Conservation (phyloP, 345 rosid genomes). For the Mercurialis annua region DNA sequence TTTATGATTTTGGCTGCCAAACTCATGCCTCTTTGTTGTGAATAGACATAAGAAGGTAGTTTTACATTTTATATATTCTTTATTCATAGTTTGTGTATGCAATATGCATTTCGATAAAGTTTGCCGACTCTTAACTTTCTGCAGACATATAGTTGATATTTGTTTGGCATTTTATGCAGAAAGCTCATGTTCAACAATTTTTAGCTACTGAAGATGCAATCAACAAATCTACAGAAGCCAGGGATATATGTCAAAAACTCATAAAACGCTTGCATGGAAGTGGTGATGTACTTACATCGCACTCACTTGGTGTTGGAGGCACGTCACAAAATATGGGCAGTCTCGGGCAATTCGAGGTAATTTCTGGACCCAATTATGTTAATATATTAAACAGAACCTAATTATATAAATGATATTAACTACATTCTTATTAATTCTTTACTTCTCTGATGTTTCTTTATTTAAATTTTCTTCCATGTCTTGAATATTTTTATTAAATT, state of each 20-base stretch:
- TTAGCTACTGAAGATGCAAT: constrained; percentile 90
- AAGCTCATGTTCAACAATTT: constrained; percentile 96
- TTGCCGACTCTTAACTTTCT: not conserved
- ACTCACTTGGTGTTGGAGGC: constrained; percentile 46
- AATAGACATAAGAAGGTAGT: not conserved
- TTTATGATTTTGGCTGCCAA: not conserved
- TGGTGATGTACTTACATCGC: constrained; percentile 52
- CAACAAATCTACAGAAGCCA: constrained; percentile 87
- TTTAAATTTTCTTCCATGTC: not conserved
- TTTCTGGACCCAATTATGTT: constrained; percentile 8
- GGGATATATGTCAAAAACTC: constrained; percentile 64
- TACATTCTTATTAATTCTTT: not conserved
- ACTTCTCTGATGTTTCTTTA: not conserved
- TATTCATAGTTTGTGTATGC: not conserved
- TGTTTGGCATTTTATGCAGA: constrained; percentile 36
- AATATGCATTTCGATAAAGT: constrained; percentile 5
- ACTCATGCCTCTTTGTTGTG: not conserved
- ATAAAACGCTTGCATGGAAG: constrained; percentile 69
- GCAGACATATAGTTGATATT: constrained; percentile 15
- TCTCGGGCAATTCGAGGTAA: constrained; percentile 81
- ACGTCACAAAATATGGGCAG: constrained; percentile 62
- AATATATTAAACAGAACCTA: no score
- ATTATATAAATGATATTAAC: not conserved
- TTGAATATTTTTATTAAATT: not conserved
- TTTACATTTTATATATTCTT: not conserved